phyloP scores from a whole-genome alignment of 2,329 filamentous ascomycete species.

The Beauveria rudraprayagi region DNA sequence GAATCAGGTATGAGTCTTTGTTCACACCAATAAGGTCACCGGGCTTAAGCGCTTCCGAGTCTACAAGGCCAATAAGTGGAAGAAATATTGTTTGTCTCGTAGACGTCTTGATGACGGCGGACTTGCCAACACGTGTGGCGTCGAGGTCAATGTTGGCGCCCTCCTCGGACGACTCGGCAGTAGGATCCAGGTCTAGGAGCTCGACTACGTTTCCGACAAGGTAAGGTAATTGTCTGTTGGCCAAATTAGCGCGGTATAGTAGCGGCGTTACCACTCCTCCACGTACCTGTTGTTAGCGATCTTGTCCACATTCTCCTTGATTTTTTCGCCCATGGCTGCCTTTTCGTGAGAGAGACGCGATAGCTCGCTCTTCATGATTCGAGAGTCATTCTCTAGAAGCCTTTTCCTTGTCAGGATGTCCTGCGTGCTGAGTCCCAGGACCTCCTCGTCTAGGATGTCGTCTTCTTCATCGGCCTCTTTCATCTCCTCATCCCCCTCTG shows the following conservation, averaged over 20 bases:
- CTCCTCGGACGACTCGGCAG: conserved; percentile 91
- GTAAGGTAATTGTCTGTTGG: conserved; percentile 84
- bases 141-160: conserved; percentile 98
- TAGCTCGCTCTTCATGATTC: conserved; percentile 97
- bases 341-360: conserved; percentile 94
- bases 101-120: conserved; percentile 98
- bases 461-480: conserved; percentile 63
- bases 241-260: conserved; percentile 1
- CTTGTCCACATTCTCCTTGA: conserved; percentile 98
- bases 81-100: conserved; percentile 98
- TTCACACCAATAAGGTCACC: conserved; percentile 97
- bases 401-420: conserved; percentile 88
- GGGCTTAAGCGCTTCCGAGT: conserved; percentile 90
- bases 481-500: conserved; percentile 80
- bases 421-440: conserved; percentile 84
- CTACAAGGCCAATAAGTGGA: conserved; percentile 91
- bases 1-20: conserved; percentile 95
- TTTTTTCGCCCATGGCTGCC: conserved; percentile 93
- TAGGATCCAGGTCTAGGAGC: conserved; percentile 91
- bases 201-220: conserved; percentile 98
- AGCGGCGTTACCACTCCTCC: not conserved
- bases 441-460: conserved; percentile 84
- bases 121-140: conserved; percentile 93
- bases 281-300: conserved; percentile 94
- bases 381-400: conserved; percentile 91